Base-by-base conservation (phyloP, 2,329 filamentous ascomycete species). In the Rugonectria rugulosa region DNA sequence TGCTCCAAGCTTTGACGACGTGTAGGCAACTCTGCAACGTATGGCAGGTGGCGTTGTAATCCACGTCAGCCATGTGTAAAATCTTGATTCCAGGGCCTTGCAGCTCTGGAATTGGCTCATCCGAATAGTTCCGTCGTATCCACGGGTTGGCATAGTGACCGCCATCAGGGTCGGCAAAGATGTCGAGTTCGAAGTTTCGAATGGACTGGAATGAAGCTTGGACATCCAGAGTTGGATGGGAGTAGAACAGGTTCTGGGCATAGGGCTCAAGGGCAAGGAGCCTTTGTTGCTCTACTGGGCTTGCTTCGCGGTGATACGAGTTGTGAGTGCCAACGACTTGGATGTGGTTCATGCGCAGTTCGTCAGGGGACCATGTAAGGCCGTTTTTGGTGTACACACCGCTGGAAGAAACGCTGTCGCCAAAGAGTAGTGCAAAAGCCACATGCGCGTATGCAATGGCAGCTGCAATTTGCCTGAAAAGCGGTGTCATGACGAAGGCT, bases 301-400 rank as follows among this genome's bases (percentile, higher is more conserved):
- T 70, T 20, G 77, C 69, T 57, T 82, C 79, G 32, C 75, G 71
- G 56, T 82, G 79, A 66, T 82, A 82, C 57, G 75, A 78, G 66
- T 82, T 82, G 65, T 82, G 79, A 0, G 79, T 80, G 59, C 79
- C 79, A 31, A 81, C 68, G 36, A 81, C 75, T 62, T 82, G 79
- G 41, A 81, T 76, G 41, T 82, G 77, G 65, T 82, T 82, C 70
- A 82, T 75, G 45, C 78, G 79, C 45, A 81, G 65, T 14, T 58
- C 53, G 19, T 60, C 55, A 14, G 61, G 36, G 12, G 70, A 64
- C 72, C 72, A 74, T 17, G 57, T 68, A 24, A 73, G 69, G 38
- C 66, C 66, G 48, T 72, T 72, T 32, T 61, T 62, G 24, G 61
- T 63, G 58, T 69, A 67, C 14, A 60, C 61, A 53, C 67, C 65